phyloP scores from a whole-genome alignment of 768 basidiomycete species.

The Panaeolus papilionaceus region DNA sequence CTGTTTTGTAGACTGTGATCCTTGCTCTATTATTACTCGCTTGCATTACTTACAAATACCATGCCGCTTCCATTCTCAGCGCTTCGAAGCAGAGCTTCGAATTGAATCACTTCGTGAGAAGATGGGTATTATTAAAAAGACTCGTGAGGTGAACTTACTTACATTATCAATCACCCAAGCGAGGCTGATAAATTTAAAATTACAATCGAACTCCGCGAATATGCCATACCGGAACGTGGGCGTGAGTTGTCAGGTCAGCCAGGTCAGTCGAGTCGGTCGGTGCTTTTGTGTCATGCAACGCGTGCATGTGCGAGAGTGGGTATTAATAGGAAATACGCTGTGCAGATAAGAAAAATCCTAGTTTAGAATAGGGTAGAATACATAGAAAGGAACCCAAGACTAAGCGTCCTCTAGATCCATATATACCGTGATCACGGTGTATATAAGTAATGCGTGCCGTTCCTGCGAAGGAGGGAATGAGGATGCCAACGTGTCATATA shows the following conservation, averaged over 20 bases:
- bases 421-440: neutral
- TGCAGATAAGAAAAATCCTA: neutral
- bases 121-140: neutral
- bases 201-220: slow-evolving; percentile 3
- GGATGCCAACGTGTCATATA: slow-evolving; percentile 12
- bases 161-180: slow-evolving; percentile 5
- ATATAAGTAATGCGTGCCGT: neutral
- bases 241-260: neutral
- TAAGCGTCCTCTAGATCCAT: neutral
- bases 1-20: neutral
- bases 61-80: slow-evolving; percentile 1
- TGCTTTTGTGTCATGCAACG: neutral
- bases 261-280: no score
- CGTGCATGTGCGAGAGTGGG: neutral
- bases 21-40: no score
- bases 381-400: neutral
- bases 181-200: no score
- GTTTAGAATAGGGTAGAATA: neutral
- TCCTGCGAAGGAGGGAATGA: neutral
- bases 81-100: neutral
- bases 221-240: neutral
- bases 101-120: neutral
- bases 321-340: slow-evolving; percentile 3
- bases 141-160: neutral
- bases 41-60: no score